phyloP scores from a whole-genome alignment of 2,329 filamentous ascomycete genomes.

The Cercospora brassicicola region DNA sequence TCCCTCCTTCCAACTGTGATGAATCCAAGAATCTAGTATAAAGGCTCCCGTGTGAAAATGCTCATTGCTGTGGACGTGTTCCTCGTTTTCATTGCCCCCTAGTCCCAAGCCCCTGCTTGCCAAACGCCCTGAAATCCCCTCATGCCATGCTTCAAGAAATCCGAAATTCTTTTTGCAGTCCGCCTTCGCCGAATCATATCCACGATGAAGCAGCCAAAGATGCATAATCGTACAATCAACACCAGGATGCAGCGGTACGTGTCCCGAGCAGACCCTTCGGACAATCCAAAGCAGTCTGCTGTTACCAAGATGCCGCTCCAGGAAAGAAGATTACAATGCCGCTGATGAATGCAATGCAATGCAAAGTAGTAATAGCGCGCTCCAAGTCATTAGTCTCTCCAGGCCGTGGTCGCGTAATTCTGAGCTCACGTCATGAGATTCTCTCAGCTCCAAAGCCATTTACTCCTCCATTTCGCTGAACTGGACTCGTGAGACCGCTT shows the following conservation, averaged over 20 bases:
- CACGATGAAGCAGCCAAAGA: background rate
- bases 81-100: background rate
- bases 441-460: conserved; percentile 17
- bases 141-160: background rate
- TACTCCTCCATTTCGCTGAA: background rate
- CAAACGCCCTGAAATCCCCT: background rate
- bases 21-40: background rate
- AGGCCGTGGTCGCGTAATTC: conserved; percentile 18
- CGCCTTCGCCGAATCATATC: background rate
- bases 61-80: background rate
- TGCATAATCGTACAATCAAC: background rate
- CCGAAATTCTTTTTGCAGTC: background rate
- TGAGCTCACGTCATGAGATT: background rate
- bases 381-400: conserved; percentile 6
- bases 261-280: background rate
- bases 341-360: background rate
- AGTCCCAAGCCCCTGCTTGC: background rate
- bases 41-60: background rate
- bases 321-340: background rate
- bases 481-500: conserved; percentile 16
- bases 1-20: background rate
- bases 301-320: background rate
- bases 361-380: background rate
- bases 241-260: background rate
- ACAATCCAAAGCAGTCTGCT: background rate